Evolutionary conservation across 495 filamentous ascomycete genomes (phyloP), one percentile per base, ranked within the genome.

Genomic region (Emericellopsis terricola): DNA sequence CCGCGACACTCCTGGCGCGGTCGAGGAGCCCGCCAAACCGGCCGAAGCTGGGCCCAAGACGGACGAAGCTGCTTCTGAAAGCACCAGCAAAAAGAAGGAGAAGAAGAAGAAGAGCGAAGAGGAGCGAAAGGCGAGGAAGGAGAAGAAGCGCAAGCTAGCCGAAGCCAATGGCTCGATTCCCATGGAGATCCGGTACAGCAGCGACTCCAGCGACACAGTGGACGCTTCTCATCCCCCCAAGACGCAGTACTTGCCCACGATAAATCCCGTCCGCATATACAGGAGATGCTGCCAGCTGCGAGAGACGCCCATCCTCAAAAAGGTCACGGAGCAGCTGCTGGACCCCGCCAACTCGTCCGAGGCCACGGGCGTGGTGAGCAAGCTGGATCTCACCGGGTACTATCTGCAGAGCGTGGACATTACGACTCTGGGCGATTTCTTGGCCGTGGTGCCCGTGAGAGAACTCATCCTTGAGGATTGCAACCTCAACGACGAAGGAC

Each of bases 51-150:
- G 29, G 20, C 27, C 3, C 8, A 16, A 6, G 3, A 18, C 14
- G 13, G 29, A 31, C 29, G 8, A 41, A 2, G 41, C 43, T 8
- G 46, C 41, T 10, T 30, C 43, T 10, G 29, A 42, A 2, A 33
- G 38, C 9, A 48, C 31, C 68, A 66, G 36, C 68, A 77, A 29
- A 59, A 91, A 86, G 49, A 83, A 78, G 46, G 84, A 91, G 49
- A 91, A 87, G 61, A 92, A 91, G 53, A 87, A 85, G 59, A 72
- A 78, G 37, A 85, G 78, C 6, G 85, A 94, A 47, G 82, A 78
- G 31, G 85, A 91, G 49, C 59, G 83, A 15, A 83, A 82, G 46
- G 81, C 86, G 32, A 64, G 85, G 26, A 86, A 84, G 49, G 84
- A 92, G 50, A 76, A 77, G 50, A 83, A 76, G 40, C 64, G 80